Evolutionary conservation across 306 rosid species (phyloP), one percentile per base, ranked within the genome.

Genomic region (Castanopsis chinensis): DNA sequence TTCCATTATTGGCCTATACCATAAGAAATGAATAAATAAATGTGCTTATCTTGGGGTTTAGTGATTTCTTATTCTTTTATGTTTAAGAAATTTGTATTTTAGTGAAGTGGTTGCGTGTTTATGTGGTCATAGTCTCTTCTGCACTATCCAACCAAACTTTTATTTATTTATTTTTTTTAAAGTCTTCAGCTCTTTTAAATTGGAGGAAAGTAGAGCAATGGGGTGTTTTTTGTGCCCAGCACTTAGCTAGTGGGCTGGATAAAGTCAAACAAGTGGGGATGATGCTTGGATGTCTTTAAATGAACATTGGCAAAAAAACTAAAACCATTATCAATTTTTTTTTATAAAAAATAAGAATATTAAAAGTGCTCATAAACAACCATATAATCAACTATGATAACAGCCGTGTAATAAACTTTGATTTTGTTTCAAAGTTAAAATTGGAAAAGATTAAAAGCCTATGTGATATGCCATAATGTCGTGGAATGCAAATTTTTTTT

Each of bases 251-350:
- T 82, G 82, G 75, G 25, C 45, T 67, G 49, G 53, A 28, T 60
- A n/a, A 69, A 69, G 83, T 80, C 82, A 63, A 76, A 77, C 18
- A 32, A 58, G 78, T 79, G 78, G 49, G 64, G 83, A 82, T 73
- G 84, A 76, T 23, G 73, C 25, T n/a, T 21, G 19, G 59, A 65
- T 78, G 49, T 21, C 72, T 14, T 14, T 12, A 68, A 18, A 21
- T 21, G 1, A 10, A 51, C 7, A 21, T 61, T 1, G 6, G 25
- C 49, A 17, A 45, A 35, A 23, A 1, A 14, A 43, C 45, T 3
- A 74, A 21, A 12, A 37, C 20, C 28, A 37, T 6, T 12, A 49
- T 49, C 53, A 49, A 12, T 3, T 49, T 49, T 12, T 35, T 12
- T 12, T 49, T 0, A 13, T 3, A 11, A 10, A 49, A 49, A 49